phyloP scores from a whole-genome alignment of 768 basidiomycete species.

The Dioszegia crocea region DNA sequence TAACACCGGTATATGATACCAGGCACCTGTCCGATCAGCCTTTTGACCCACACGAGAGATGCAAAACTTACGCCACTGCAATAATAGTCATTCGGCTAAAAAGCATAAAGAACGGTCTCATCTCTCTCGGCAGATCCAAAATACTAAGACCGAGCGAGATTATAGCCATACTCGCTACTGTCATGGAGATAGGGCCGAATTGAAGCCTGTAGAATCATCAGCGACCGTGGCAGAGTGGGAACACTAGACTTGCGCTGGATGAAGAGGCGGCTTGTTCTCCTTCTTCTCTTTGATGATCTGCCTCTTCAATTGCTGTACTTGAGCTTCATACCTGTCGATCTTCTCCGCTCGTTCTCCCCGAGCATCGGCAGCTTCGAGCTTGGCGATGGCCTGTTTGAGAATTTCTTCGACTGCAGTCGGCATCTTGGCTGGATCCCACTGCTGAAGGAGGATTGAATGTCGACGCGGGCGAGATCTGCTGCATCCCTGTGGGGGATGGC shows the following conservation, averaged over 20 bases:
- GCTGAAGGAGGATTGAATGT: too few relatives aligned
- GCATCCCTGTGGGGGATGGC: too few relatives aligned
- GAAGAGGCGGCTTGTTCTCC: constrained; percentile 19
- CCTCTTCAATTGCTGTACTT: constrained; percentile 23
- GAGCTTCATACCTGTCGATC: constrained; percentile 17
- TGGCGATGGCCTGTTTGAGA: not conserved
- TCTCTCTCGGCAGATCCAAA: not conserved
- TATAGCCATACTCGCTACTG: constrained; percentile 31
- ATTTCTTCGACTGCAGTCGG: not conserved
- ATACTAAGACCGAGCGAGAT: constrained; percentile 32
- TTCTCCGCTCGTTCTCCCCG: not conserved
- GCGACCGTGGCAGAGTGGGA: not conserved
- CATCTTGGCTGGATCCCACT: not conserved
- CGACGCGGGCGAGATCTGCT: too few relatives aligned
- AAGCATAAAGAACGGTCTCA: constrained; percentile 26
- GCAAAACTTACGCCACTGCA: constrained; percentile 27
- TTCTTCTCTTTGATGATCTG: constrained; percentile 26
- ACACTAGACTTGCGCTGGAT: constrained; percentile 33
- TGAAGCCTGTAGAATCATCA: constrained; percentile 25
- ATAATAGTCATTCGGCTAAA: constrained; percentile 33
- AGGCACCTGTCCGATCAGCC: constrained; percentile 22
- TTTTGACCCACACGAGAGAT: not conserved
- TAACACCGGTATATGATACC: constrained; percentile 24
- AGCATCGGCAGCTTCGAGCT: constrained; percentile 12
- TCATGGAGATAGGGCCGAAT: constrained; percentile 36